Base-by-base conservation (phyloP, 306 rosid genomes). In the Casuarina equisetifolia region DNA sequence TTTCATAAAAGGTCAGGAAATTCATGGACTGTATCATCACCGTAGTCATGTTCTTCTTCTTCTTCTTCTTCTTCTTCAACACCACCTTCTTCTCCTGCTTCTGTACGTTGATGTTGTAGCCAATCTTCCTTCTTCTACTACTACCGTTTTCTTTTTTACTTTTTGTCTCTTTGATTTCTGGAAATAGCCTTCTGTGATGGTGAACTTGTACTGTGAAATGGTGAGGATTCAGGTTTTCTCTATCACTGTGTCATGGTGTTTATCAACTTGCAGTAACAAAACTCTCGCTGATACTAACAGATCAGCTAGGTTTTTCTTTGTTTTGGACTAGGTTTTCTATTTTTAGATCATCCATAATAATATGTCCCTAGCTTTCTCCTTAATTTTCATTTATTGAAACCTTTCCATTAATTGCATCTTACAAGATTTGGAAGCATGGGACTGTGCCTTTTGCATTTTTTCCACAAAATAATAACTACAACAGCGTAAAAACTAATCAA, bases 1-100 rank as follows among this genome's bases (percentile, higher is more conserved):
- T 0, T 53, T 25, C 35, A 77, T 39, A 61, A 72, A 83, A 91
- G 97, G 94, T 93, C 82, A 87, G 91, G 70, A 79, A 72, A 77
- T 82, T 69, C 81, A 39, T 76, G 85, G 75, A 82, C 67, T 81
- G 13, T 12, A 16, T 76, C 78, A 19, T 50, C 38, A 15, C 42
- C 57, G 49, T 52, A 76, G 48, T 70, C 50, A 20, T 59, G 40
- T 80, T 69, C 58, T 61, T 57, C 20, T 15, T 52, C 10, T 46
- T 7, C 69, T 72, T 71, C 44, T 63, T 42, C 69, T 71, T 25
- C 54, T 55, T 6, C 0, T 32, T 15, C 74, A 7, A 1, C 46
- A 44, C 11, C 32, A 68, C 43, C 52, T 66, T 70, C 67, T 68
- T 4, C 51, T 75, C 3, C 2, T 59, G 38, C n/a, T 50, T 61